Percentiles rank a stretch among this genome's conserved stretches.
Evolutionary conservation across 768 basidiomycete species (phyloP).

Genomic region (Lenzites betulinus): DNA sequence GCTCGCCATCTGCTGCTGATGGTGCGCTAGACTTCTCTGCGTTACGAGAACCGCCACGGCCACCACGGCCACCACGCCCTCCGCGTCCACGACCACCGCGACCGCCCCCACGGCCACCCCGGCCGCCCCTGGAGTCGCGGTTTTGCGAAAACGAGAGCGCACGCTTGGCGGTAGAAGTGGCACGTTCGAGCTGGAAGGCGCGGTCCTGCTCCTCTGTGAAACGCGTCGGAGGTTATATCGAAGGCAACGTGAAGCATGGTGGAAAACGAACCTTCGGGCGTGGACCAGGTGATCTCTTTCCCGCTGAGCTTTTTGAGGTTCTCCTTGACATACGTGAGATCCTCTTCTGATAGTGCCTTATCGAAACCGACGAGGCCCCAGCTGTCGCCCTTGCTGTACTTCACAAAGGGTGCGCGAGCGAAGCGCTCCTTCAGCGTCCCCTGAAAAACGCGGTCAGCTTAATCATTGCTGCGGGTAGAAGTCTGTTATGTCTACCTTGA

Average conservation of each 20-base stretch:
- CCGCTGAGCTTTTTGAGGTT: constrained; percentile 64
- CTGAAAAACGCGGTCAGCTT: constrained; percentile 27
- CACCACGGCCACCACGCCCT: constrained; percentile 39
- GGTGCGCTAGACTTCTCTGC: constrained; percentile 22
- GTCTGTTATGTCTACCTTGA: constrained; percentile 41
- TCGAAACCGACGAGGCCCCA: constrained; percentile 56
- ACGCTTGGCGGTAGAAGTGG: constrained; percentile 63
- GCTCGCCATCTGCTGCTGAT: constrained; percentile 40
- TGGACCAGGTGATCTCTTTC: constrained; percentile 63
- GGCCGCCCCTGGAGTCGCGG: constrained; percentile 46
- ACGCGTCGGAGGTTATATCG: constrained; percentile 4
- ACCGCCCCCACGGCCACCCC: constrained; percentile 43
- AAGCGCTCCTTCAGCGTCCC: constrained; percentile 51
- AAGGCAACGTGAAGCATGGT: neutral
- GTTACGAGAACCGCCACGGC: constrained; percentile 37
- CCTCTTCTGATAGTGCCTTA: constrained; percentile 70
- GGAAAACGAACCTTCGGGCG: constrained; percentile 54
- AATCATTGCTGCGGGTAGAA: neutral
- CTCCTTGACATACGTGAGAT: constrained; percentile 68
- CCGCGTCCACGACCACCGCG: constrained; percentile 46
- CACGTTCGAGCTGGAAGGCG: constrained; percentile 73
- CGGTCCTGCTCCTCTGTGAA: constrained; percentile 69
- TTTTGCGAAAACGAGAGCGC: constrained; percentile 41
- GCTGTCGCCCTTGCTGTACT: constrained; percentile 47
- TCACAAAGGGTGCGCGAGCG: constrained; percentile 47